Percentiles rank a stretch among this genome's conserved stretches.
phyloP scores from a whole-genome alignment of 805 yeast genomes.

The Cephaloascus albidus region DNA sequence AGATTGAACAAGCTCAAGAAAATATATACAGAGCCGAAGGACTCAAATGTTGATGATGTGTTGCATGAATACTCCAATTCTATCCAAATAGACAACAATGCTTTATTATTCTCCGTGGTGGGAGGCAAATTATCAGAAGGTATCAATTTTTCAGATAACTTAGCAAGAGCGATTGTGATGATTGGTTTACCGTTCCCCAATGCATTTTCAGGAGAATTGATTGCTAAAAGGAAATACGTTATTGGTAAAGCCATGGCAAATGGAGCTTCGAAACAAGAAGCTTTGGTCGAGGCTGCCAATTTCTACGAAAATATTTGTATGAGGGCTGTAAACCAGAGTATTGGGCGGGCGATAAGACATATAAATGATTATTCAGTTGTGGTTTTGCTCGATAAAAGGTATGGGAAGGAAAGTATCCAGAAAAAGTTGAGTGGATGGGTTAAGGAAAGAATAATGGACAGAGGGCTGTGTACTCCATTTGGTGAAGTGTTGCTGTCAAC shows the following conservation, averaged over 20 bases:
- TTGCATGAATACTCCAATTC: constrained; percentile 41
- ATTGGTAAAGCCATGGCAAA: constrained; percentile 36
- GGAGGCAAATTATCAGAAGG: constrained; percentile 95
- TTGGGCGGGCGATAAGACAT: constrained; percentile 88
- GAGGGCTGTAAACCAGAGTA: constrained; percentile 87
- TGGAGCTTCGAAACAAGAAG: constrained; percentile 39
- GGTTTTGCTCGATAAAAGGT: constrained; percentile 63
- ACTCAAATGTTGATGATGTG: constrained; percentile 31
- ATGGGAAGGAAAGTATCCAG: constrained; percentile 32
- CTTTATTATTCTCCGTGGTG: constrained; percentile 72
- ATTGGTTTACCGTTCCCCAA: constrained; percentile 89
- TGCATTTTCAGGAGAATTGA: constrained; percentile 68
- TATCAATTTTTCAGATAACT: constrained; percentile 76
- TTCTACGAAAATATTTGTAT: constrained; percentile 81
- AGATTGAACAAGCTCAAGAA: constrained; percentile 28
- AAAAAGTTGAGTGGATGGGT: constrained; percentile 72
- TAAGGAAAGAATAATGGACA: constrained; percentile 10
- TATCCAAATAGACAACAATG: constrained; percentile 38
- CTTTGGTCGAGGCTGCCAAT: constrained; percentile 37
- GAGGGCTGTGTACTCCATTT: not conserved
- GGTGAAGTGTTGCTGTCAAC: not conserved
- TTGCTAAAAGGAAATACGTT: constrained; percentile 60
- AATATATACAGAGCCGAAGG: constrained; percentile 48
- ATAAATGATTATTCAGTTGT: constrained; percentile 72
- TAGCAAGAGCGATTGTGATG: constrained; percentile 85